A percentile compares a stretch with the other conserved stretches of the same genome.
Conservation (phyloP, 495 filamentous ascomycete genomes). For the Neurospora terricola region DNA sequence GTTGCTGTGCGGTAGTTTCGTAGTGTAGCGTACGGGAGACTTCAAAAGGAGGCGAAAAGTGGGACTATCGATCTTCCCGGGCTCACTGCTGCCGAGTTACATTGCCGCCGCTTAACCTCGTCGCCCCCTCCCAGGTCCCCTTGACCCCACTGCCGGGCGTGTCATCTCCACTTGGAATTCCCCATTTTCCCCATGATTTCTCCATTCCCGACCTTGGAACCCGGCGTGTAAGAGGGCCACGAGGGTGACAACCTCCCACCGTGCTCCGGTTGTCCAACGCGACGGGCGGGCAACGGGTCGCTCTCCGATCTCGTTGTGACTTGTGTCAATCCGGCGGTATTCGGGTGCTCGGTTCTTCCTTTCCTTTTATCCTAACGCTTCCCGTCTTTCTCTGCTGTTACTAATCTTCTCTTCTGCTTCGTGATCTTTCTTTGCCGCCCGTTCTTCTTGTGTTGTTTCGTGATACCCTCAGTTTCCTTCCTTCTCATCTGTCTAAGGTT, state of each 20-base stretch:
- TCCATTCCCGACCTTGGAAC: background rate
- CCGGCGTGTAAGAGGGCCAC: background rate
- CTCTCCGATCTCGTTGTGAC: background rate
- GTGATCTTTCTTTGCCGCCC: background rate
- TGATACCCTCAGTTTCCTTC: background rate
- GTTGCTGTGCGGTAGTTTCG: background rate
- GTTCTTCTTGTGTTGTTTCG: background rate
- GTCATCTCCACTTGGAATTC: slow-evolving; percentile 7
- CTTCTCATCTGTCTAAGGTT: background rate
- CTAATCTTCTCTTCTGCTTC: background rate
- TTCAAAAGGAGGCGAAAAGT: background rate
- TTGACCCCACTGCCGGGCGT: slow-evolving; percentile 9
- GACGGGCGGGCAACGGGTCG: background rate
- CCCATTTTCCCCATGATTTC: background rate
- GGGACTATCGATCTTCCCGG: background rate
- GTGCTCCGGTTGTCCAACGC: background rate
- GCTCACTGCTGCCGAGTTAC: slow-evolving; percentile 16
- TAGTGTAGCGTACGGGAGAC: background rate
- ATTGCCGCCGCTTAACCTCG: slow-evolving; percentile 12
- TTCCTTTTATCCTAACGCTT: background rate
- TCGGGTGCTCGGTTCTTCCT: background rate
- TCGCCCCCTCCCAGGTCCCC: slow-evolving; percentile 9
- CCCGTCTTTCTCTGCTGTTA: background rate
- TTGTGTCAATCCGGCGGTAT: background rate
- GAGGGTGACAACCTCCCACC: background rate